Base-by-base conservation (phyloP, 176 grass and related monocot species). In the Lolium rigidum region DNA sequence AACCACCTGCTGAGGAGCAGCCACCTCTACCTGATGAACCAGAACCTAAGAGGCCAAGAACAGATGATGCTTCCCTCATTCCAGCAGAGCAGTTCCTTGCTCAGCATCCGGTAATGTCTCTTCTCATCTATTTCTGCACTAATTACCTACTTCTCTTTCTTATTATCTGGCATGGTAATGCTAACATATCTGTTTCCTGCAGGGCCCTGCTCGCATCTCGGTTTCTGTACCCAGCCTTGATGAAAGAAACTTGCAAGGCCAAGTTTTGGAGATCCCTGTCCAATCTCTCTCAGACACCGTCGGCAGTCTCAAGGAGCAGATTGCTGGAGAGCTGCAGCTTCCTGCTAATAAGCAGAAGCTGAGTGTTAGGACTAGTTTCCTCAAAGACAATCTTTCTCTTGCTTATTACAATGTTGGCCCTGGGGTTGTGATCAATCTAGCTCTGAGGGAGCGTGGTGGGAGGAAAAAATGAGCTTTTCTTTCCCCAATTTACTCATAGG, bases 341-440 rank as follows among this genome's bases (percentile, higher is more conserved):
- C 97, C 97, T 80, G 86, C 97, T 80, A 96, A 96, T 80, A 99
- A 99, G 79, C 94, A 99, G 86, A 99, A 99, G 83, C 58, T 99
- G 60, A 96, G 94, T 70, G 84, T 89, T 35, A 90, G 79, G 71
- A 91, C 94, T 26, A 91, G 90, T 88, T 99, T 99, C 72, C 92
- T 99, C 52, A 96, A 96, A 79, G 97, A 99, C 54, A 99, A 99
- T 78, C 92, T 91, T 77, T 90, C 88, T 71, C 94, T 99, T 86
- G 94, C 97, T 77, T 99, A 94, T 82, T 99, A 99, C 84, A 99
- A 99, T 84, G 90, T 99, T 86, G 85, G 90, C 55, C 88, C 92
- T 74, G 92, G 94, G 48, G 90, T 95, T 24, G 83, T 91, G 66
- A 83, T 98, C 80, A 94, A 75, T 71, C 90, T 98, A 78, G 85